Evolutionary conservation across 192 early-diverging fungal species (phyloP), one percentile per base, ranked within the genome.

Genomic region (Coemansia sp.): DNA sequence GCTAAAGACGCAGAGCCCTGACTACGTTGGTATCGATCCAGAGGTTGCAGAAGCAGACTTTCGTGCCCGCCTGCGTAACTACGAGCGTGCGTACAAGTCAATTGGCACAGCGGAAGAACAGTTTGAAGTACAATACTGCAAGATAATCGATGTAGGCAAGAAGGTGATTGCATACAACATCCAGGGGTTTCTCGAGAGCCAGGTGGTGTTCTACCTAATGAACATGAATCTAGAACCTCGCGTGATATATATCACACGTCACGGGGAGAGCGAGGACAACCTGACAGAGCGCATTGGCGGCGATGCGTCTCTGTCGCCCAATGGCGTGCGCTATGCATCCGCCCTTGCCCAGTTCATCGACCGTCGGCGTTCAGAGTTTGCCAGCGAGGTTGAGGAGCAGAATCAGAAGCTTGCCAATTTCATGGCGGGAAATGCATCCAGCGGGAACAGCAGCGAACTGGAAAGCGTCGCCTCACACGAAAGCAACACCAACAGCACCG

Each of bases 201-300:
- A 99, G 75, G 93, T 92, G 36, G 93, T 99, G 53, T 98, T 99
- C 71, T 99, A 97, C 70, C 74, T 99, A 63, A 97, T 97, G 95
- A 96, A 99, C 76, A 97, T 97, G 73, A 92, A 98, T 69, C 87
- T 96, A 61, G 71, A 85, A 69, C 79, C 88, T 20, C 88, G 93
- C 22, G 88, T 88, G 57, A 91, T 99, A 46, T 99, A 91, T 85
- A 79, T 99, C 25, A 95, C 93, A 34, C 83, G 96, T 35, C 96
- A 99, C 76, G 96, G 96, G 36, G 93, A 99, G 75, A 88, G 87
- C 85, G 80, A 81, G 25, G 96, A 95, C 83, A 99, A 99, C 71
- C 68, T 87, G 11, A 63, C 76, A 1, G 91, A 89, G 34, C 87
- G 89, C 60, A 93, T 99, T 63, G 97, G 97, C 41, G 91, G 91